Evolutionary conservation across 768 basidiomycete genomes (phyloP), one percentile per base, ranked within the genome.

Genomic region (Mycena olivaceomarginata): DNA sequence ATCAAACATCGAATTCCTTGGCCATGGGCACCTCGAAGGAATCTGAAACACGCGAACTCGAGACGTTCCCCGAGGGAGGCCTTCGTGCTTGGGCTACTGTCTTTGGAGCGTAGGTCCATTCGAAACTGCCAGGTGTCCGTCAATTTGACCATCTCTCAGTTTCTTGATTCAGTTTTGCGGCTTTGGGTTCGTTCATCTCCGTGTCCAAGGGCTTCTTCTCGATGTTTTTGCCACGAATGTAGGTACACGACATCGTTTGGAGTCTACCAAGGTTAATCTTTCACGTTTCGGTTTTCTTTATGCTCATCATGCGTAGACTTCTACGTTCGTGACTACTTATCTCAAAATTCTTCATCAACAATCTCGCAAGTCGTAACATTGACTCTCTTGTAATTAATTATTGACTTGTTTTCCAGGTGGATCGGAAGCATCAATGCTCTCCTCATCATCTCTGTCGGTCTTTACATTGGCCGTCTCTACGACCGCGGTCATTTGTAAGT

Each of bases 401-500:
- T 18, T 51, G 56, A 5, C 16, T n/a, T 53, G 13, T 18, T 16
- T 16, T 15, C 20, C 9, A 57, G 56, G 11, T 57, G 56, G 56
- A 57, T 57, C 11, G 56, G 56, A 15, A 57, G 56, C 12, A 13
- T 57, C n/a, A 57, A 57, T 31, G 25, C 22, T 57, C 56, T 57
- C 11, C 56, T 57, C 22, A 57, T 57, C 56, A 18, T 57, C 56
- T 57, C 56, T 13, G 9, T 22, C 13, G 59, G 59, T 5, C 59
- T 60, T 13, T 16, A 39, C 7, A 37, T 60, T 39, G 59, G 59
- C 6, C 59, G 37, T 39, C 37, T 60, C 13, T 60, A 60, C 39
- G 59, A 60, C 59, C 59, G 59, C 37, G 59, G 59, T 39, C 59
- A 60, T 39, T 39, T 60, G 59, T 60, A 5, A 39, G 59, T 60